Conservation (phyloP, 2,329 filamentous ascomycete species). For the Stachybotrys echinatus region DNA sequence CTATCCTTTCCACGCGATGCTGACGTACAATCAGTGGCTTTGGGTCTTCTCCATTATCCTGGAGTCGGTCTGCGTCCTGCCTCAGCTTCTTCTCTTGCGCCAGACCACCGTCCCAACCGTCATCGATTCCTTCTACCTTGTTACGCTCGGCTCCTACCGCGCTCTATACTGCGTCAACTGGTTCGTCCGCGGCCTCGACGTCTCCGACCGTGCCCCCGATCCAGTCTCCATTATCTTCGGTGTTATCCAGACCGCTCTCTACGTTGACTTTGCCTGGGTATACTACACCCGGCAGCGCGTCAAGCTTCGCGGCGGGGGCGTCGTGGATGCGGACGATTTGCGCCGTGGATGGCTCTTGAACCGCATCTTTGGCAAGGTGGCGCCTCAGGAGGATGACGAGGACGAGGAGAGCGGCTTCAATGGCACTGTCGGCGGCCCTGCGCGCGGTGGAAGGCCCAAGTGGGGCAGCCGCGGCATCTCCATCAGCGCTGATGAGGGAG, state of each 20-base stretch:
- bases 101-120: conserved; percentile 96
- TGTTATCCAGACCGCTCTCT: conserved; percentile 81
- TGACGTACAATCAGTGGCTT: conserved; percentile 52
- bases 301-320: conserved; percentile 79
- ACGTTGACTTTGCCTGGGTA: conserved; percentile 94
- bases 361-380: conserved; percentile 62
- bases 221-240: conserved; percentile 79
- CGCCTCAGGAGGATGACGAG: conserved; percentile 38
- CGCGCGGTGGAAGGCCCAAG: conserved; percentile 37
- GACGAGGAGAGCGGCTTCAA: conserved; percentile 50
- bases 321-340: conserved; percentile 87
- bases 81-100: conserved; percentile 83
- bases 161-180: conserved; percentile 89
- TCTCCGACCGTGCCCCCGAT: conserved; percentile 55
- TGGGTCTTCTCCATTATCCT: conserved; percentile 90
- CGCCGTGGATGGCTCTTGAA: conserved; percentile 78
- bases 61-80: conserved; percentile 85
- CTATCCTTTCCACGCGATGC: too few relatives aligned
- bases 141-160: conserved; percentile 82
- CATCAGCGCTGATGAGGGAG: conserved; percentile 59
- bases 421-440: conserved; percentile 16
- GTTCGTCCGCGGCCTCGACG: conserved; percentile 65
- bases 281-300: conserved; percentile 92
- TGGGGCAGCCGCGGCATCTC: conserved; percentile 64
- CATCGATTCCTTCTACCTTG: conserved; percentile 93